Conservation (phyloP, 257 asterid genomes). For the Solanum paucissectum region DNA sequence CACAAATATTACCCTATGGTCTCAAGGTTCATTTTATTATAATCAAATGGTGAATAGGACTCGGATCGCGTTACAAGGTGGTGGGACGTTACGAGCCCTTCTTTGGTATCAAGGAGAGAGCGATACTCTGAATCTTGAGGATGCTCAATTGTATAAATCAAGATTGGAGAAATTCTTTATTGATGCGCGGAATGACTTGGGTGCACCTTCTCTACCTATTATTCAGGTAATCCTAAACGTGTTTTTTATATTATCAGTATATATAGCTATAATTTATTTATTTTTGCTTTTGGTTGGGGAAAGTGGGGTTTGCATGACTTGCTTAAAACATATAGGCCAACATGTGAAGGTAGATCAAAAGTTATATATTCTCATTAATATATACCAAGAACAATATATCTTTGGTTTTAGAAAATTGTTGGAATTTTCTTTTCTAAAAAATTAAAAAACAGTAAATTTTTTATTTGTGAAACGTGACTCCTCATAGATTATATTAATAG, state of each 20-base stretch:
- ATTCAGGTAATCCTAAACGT: neutral
- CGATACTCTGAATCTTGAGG: neutral
- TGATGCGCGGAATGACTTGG: neutral
- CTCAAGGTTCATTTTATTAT: neutral
- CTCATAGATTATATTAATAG: neutral
- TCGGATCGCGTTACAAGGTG: neutral
- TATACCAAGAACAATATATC: neutral
- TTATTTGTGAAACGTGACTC: neutral
- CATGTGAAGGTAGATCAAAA: neutral
- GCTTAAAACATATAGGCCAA: neutral
- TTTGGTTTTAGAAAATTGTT: neutral
- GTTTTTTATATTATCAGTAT: neutral
- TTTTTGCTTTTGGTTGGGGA: neutral
- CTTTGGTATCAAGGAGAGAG: slow-evolving; percentile 8
- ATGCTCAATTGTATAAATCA: neutral
- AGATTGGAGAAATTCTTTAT: neutral
- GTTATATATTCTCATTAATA: neutral
- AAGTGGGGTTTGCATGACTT: neutral
- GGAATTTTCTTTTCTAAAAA: neutral
- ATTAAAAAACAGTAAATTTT: neutral
- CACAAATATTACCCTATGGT: neutral
- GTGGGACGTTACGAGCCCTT: neutral
- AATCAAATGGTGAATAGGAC: neutral
- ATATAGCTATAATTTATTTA: neutral
- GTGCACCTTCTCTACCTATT: neutral